Conservation (phyloP, 192 early-diverging fungal species). For the Podila minutissima region DNA sequence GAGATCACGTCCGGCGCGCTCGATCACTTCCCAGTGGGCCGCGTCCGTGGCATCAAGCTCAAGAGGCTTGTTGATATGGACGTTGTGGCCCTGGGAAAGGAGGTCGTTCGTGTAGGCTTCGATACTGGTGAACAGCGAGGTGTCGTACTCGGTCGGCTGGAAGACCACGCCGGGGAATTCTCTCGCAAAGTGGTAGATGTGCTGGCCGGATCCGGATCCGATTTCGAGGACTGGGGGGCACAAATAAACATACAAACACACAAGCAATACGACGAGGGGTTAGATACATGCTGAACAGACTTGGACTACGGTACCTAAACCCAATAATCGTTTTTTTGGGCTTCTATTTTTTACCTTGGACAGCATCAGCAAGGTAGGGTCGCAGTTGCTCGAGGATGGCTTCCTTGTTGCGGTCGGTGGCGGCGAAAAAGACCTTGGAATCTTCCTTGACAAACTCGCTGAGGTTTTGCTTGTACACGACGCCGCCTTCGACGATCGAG, state of each 20-base stretch:
- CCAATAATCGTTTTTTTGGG: no score
- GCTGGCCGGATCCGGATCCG: conserved; percentile 22
- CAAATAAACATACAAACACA: no score
- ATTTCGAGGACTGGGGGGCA: conserved; percentile 12
- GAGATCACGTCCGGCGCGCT: neutral
- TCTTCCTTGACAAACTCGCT: conserved; percentile 2
- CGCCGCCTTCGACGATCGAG: conserved; percentile 3
- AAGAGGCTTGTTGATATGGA: neutral
- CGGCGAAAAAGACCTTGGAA: conserved; percentile 12
- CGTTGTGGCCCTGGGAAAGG: neutral
- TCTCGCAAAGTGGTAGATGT: conserved; percentile 19
- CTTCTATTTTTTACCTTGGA: neutral
- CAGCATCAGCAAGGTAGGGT: conserved; percentile 1
- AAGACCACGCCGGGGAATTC: conserved; percentile 8
- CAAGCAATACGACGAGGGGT: neutral
- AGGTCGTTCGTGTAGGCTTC: conserved; percentile 23
- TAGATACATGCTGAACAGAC: neutral
- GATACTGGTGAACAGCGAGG: conserved; percentile 19
- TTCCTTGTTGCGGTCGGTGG: conserved; percentile 27
- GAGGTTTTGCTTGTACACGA: neutral
- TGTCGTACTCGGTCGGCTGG: conserved; percentile 33
- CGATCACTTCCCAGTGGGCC: conserved; percentile 7
- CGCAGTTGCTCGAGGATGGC: conserved; percentile 14
- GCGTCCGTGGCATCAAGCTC: conserved; percentile 24
- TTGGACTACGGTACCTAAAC: neutral